Base-by-base conservation (phyloP, 371 early-diverging fungal genomes). In the Dinochytrium kinnereticum region DNA sequence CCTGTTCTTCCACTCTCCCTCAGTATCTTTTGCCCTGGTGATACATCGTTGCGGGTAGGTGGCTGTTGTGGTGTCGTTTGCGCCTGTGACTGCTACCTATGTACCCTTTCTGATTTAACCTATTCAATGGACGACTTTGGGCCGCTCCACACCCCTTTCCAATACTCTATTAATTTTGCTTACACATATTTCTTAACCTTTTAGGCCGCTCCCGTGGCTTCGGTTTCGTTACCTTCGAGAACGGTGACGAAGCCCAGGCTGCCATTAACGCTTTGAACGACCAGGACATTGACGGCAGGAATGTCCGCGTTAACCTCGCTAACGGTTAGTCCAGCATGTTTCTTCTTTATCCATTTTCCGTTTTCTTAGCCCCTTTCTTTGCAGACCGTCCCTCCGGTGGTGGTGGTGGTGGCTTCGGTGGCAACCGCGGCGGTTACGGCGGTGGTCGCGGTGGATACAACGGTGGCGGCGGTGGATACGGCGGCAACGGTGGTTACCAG, bases 131-230 rank as follows among this genome's bases (percentile, higher is more conserved):
- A n/a, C n/a, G n/a, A 26, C 30, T 24, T 21, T 57, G 7, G 13
- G 10, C 17, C 7, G 7, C 21, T 24, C 17, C 59, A 57, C 10
- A 10, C 68, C 68, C 13, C 49, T 24, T 49, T 68, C n/a, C 19
- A 13, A 49, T 49, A 17, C 10, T 30, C 15, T 66, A 44, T 31
- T 38, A 30, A 5, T 21, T 49, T 1, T 30, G 21, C 5, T n/a
- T 10, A 17, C 31, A 30, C 39, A 31, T 68, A 10, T 64, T 38
- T 36, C 7, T 38, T 64, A 31, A 38, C 24, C 44, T 44, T 59
- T 19, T 79, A 81, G 91, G 88, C 69, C 87, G 90, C 76, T 90
- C 90, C 74, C 89, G 91, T 73, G 93, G 94, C 17, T 93, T 92
- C 82, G 94, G 94, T 3, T 94, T 94, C 75, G 91, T 94, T 59